phyloP scores from a whole-genome alignment of 1,284 basidiomycete genomes.

The Stygiomarasmius scandens region DNA sequence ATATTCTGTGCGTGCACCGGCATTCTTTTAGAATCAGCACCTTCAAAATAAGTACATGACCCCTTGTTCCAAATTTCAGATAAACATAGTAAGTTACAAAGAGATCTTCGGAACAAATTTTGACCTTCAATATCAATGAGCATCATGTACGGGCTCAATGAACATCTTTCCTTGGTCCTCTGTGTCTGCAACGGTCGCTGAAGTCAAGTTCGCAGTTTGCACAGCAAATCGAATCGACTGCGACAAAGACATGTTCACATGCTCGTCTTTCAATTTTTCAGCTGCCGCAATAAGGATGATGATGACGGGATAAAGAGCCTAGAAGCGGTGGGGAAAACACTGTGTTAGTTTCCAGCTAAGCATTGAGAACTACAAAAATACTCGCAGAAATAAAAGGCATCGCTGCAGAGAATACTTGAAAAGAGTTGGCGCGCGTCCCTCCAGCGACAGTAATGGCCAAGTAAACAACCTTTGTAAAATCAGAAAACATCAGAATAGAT shows the following conservation, averaged over 20 bases:
- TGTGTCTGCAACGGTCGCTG: too few species aligned
- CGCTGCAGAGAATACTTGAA: neutral
- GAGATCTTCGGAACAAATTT: too few species aligned
- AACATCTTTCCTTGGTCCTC: too few species aligned
- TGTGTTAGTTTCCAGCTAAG: neutral
- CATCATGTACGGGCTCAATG: too few species aligned
- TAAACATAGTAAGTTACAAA: too few species aligned
- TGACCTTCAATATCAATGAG: too few species aligned
- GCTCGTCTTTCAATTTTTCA: neutral
- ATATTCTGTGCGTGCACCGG: too few species aligned
- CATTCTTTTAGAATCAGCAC: too few species aligned
- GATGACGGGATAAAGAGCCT: conserved; percentile 2
- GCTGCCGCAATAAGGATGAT: conserved; percentile 5
- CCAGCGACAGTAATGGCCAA: neutral
- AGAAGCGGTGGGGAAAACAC: neutral
- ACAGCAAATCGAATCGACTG: conserved; percentile 1
- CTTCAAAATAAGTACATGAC: too few species aligned
- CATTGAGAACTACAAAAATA: neutral
- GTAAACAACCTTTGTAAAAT: neutral
- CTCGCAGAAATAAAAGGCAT: conserved; percentile 4
- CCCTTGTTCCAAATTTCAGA: too few species aligned
- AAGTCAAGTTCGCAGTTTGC: too few species aligned
- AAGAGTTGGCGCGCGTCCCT: neutral
- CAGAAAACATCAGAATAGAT: neutral
- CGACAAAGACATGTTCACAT: neutral